These are phyloP conservation scores for Chaetothyriales sp. DNA, from an alignment of 2,329 filamentous ascomycete species.

Conservation along the genomic window DNA sequence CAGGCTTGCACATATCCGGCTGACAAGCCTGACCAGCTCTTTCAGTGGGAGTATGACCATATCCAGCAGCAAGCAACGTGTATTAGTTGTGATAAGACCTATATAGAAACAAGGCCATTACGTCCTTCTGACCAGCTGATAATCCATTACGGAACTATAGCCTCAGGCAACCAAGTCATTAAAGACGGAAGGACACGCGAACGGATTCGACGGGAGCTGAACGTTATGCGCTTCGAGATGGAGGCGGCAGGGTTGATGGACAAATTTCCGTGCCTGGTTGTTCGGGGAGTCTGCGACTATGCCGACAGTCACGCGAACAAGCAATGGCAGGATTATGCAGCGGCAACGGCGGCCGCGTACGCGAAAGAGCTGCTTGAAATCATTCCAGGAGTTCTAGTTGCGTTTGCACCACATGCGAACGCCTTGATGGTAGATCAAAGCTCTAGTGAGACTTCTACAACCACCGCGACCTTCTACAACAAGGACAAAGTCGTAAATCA, in stretches of 20 bases:
- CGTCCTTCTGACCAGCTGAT: background rate
- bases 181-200: conserved; percentile 14
- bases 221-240: conserved; percentile 13
- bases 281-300: conserved; percentile 18
- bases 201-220: background rate
- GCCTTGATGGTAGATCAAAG: too few species aligned
- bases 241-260: conserved; percentile 17
- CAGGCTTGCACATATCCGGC: conserved; percentile 4
- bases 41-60: conserved; percentile 18
- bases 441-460: too few species aligned
- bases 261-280: conserved; percentile 13
- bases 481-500: too few species aligned
- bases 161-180: conserved; percentile 20
- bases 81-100: too few species aligned
- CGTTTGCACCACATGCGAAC: too few species aligned
- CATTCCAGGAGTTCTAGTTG: too few species aligned
- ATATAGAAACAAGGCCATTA: too few species aligned
- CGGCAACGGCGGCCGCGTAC: conserved; percentile 14
- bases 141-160: conserved; percentile 20
- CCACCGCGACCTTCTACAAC: too few species aligned
- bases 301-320: conserved; percentile 18
- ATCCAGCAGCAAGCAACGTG: conserved; percentile 4
- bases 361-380: conserved; percentile 6
- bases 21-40: too few species aligned
- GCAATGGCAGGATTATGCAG: conserved; percentile 15